phyloP scores from a whole-genome alignment of 2,329 filamentous ascomycete species.

The Elsinoe fawcettii region DNA sequence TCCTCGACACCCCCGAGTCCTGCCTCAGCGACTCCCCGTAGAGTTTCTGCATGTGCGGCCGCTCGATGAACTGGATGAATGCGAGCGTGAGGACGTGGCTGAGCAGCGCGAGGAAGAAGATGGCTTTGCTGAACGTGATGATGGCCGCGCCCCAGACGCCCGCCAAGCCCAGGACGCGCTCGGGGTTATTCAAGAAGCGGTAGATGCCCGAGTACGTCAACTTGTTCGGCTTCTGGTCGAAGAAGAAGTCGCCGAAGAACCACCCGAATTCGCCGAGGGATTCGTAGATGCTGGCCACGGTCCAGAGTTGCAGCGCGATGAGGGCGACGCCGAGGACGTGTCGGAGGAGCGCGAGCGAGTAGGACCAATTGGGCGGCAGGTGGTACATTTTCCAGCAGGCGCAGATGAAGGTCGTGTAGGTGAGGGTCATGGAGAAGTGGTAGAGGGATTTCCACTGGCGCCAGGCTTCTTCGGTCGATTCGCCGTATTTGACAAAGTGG shows the following conservation, averaged over 20 bases:
- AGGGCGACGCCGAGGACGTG: conserved; percentile 77
- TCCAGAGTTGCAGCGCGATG: conserved; percentile 86
- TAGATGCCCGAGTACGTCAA: conserved; percentile 96
- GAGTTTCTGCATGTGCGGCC: conserved; percentile 96
- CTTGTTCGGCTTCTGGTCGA: conserved; percentile 69
- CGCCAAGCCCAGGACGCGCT: conserved; percentile 84
- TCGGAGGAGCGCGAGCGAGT: conserved; percentile 75
- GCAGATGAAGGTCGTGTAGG: conserved; percentile 78
- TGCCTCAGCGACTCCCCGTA: conserved; percentile 77
- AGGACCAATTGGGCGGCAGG: conserved; percentile 76
- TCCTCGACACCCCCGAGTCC: conserved; percentile 87
- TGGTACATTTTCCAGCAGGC: conserved; percentile 96
- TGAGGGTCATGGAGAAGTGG: conserved; percentile 84
- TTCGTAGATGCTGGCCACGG: conserved; percentile 84
- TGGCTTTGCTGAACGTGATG: conserved; percentile 79
- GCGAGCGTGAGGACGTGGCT: conserved; percentile 77
- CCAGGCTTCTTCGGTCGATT: conserved; percentile 86
- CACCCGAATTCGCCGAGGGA: conserved; percentile 95
- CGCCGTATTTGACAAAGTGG: conserved; percentile 95
- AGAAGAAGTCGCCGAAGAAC: conserved; percentile 99
- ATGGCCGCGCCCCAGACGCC: conserved; percentile 93
- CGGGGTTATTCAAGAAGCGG: conserved; percentile 94
- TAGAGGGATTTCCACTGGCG: conserved; percentile 96
- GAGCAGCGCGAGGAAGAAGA: conserved; percentile 78
- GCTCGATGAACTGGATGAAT: conserved; percentile 89